Percentiles rank a stretch among this genome's conserved stretches.
These are phyloP conservation scores for Saccharomyces hybrid DNA, from an alignment of 1,139 yeast genomes.

Conservation along the genomic window DNA sequence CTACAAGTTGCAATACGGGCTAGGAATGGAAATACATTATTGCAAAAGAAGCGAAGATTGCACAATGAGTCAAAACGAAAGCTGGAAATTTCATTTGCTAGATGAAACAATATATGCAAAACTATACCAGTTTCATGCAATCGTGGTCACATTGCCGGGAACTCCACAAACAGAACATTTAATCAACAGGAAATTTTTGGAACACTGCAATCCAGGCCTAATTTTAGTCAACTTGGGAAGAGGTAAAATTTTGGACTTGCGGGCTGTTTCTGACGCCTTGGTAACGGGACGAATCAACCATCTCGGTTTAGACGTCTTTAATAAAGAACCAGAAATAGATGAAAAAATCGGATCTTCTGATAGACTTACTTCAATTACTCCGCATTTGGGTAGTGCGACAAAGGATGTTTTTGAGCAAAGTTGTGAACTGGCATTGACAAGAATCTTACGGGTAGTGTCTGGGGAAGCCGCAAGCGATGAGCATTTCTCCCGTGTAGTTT, in stretches of 20 bases:
- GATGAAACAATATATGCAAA: conserved; percentile 28
- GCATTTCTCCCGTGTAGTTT: conserved; percentile 4
- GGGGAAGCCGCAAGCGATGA: background rate
- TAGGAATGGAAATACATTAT: conserved; percentile 69
- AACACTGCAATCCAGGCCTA: conserved; percentile 41
- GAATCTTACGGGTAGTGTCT: conserved; percentile 11
- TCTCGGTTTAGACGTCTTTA: conserved; percentile 78
- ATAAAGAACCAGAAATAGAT: conserved; percentile 61
- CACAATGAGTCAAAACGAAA: conserved; percentile 6
- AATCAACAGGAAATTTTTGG: conserved; percentile 45
- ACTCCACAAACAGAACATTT: conserved; percentile 52
- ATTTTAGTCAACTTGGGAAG: conserved; percentile 74
- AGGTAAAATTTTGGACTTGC: conserved; percentile 65
- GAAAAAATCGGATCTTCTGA: conserved; percentile 44
- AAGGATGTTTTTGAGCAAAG: conserved; percentile 39
- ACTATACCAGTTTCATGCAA: conserved; percentile 39
- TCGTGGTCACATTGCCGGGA: conserved; percentile 66
- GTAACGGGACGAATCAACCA: conserved; percentile 55
- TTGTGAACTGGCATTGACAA: conserved; percentile 22
- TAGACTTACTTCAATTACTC: conserved; percentile 55
- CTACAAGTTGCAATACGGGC: conserved; percentile 40
- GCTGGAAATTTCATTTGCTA: conserved; percentile 38
- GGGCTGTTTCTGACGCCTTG: conserved; percentile 50
- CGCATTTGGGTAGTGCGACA: conserved; percentile 76
- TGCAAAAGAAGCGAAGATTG: conserved; percentile 45